Base-by-base conservation (phyloP, 345 rosid genomes). In the Boechera retrofracta region DNA sequence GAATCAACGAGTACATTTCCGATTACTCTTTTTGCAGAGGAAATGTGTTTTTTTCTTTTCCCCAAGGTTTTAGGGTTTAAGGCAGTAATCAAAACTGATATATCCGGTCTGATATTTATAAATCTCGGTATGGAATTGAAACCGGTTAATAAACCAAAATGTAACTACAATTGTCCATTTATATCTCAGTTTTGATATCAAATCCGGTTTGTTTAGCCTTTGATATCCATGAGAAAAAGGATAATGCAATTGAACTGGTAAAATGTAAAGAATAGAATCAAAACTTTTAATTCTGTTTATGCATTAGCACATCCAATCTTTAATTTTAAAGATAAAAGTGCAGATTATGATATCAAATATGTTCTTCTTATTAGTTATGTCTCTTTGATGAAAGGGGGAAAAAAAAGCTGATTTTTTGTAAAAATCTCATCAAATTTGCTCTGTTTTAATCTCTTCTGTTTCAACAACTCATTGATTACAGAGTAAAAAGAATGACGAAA, bases 1-100 rank as follows among this genome's bases (percentile, higher is more conserved):
- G 73, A 6, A 80, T 44, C 1, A 44, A 59, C 2, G 78, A 77
- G 42, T 75, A 69, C 87, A 84, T 86, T 58, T 32, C 29, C 70
- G 44, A 47, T 38, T 48, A 57, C 26, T 33, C 26, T 12, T 9
- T 52, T 51, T 60, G 9, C 57, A 52, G 32, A 52, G 1, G 31
- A 52, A 52, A 8, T 51, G 13, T 10, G 15, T 2, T 7, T 32
- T 29, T 36, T 32, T 10, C 0, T 69, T 10, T 11, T 9, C 6
- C 5, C 0, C 12, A 11, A 71, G 77, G 81, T 45, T 73, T 67
- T 73, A 74, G 79, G 79, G 69, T 74, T 74, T 73, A 75, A 33
- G 56, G 42, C 35, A 32, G 67, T n/a, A 18, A 41, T 18, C 10
- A 11, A 7, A 60, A 55, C 13, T 65, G 21, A 64, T 26, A 39